Base-by-base conservation (phyloP, 169 alveolate species). In the Theileria sp. region DNA sequence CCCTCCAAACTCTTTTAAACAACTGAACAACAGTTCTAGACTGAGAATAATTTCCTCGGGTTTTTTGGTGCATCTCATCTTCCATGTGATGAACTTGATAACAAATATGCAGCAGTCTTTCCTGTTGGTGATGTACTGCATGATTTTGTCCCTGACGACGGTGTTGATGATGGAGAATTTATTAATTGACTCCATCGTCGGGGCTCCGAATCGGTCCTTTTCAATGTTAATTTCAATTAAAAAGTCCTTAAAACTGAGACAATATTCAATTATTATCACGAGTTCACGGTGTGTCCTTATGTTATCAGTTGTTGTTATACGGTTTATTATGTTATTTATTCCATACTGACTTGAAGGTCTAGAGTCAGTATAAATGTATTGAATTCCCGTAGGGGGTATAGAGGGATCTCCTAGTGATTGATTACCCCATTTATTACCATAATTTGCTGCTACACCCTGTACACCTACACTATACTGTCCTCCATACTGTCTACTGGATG, bases 11-110 rank as follows among this genome's bases (percentile, higher is more conserved):
- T 80, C 58, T 50, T 87, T 83, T 61, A 83, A 80, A 66, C 94
- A 91, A 74, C 58, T 70, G 56, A 79, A 78, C 54, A 91, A 62
- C 44, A 87, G 78, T 74, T 91, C 94, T 49, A 91, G 76, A 38
- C 92, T 87, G 21, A 87, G 78, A n/a, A 91, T 87, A 32, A 87
- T 77, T 62, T 91, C 94, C 79, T 91, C 94, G 2, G 94, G 93
- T 26, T 73, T 86, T 50, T 84, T 84, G 49, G 92, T 87, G 56
- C 81, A 76, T 79, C 88, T 73, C 82, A 91, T 81, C 38, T 88
- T 78, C 87, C 92, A 86, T 5, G 89, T 89, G 19, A 79, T 80
- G 26, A 87, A 75, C 75, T 87, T 91, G 23, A 86, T 64, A 21
- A 89, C 80, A 61, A 84, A 84, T 23, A 77, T 58, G 79, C 86